Evolutionary conservation across 2,329 filamentous ascomycete species (phyloP).

Genomic region (Phaeosphaeriaceae sp.): DNA sequence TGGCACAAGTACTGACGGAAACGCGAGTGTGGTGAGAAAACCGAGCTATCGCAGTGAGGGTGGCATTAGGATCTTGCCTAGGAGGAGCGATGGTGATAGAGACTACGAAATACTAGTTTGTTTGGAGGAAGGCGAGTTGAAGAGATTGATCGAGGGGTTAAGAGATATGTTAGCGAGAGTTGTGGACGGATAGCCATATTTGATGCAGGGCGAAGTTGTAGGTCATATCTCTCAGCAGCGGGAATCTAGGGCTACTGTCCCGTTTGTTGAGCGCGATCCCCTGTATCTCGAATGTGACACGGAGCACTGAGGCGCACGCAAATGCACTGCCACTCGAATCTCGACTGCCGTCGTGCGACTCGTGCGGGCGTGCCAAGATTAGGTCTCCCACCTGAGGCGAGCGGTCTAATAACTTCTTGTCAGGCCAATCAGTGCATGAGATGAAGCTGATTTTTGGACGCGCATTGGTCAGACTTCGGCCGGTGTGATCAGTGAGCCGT

Average conservation of each 20-base stretch:
- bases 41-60: constrained; percentile 30
- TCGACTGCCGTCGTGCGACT: not conserved
- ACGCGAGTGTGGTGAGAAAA: constrained; percentile 27
- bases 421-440: too few relatives aligned
- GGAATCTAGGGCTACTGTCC: not conserved
- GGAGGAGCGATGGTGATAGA: constrained; percentile 8
- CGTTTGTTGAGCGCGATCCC: too few relatives aligned
- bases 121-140: constrained; percentile 28
- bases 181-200: constrained; percentile 3
- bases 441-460: too few relatives aligned
- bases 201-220: not conserved
- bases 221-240: not conserved
- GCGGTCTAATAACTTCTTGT: not conserved
- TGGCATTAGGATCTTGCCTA: constrained; percentile 30
- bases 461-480: too few relatives aligned
- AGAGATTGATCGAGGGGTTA: constrained; percentile 14
- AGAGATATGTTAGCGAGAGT: constrained; percentile 3
- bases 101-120: constrained; percentile 24
- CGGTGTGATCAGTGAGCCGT: too few relatives aligned
- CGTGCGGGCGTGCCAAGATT: not conserved
- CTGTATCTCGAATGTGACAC: not conserved
- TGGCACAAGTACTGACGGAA: constrained; percentile 14
- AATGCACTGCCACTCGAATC: not conserved
- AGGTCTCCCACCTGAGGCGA: not conserved
- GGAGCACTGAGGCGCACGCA: not conserved